phyloP scores from a whole-genome alignment of 345 rosid genomes.

The Euphorbia peplus region DNA sequence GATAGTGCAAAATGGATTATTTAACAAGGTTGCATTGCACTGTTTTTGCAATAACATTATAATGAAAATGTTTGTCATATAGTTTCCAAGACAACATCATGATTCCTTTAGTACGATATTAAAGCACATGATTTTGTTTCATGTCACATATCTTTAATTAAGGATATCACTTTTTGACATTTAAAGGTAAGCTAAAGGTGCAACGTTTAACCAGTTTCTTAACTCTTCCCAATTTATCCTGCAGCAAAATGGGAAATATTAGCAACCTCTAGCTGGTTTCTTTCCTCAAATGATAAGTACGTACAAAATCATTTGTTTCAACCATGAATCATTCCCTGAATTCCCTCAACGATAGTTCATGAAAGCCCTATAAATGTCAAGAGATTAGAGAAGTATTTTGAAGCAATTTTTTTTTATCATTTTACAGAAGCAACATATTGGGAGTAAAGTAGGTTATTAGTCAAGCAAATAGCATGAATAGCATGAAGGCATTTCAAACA shows the following conservation, averaged over 20 bases:
- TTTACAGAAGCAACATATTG: background rate
- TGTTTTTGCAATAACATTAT: background rate
- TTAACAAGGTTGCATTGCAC: background rate
- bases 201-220: background rate
- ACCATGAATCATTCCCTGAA: background rate
- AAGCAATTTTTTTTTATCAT: background rate
- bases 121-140: background rate
- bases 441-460: background rate
- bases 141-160: background rate
- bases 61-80: background rate
- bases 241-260: background rate
- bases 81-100: background rate
- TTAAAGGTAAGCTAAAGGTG: background rate
- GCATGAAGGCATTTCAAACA: conserved; percentile 9
- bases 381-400: background rate
- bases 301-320: background rate
- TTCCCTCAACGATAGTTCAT: background rate
- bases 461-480: conserved; percentile 3
- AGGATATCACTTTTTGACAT: background rate
- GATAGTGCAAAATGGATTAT: background rate
- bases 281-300: background rate
- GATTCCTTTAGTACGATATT: no score
- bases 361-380: background rate
- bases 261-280: background rate
- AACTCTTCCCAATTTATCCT: background rate